phyloP scores from a whole-genome alignment of 305 asterid species.

The Lippia alba region DNA sequence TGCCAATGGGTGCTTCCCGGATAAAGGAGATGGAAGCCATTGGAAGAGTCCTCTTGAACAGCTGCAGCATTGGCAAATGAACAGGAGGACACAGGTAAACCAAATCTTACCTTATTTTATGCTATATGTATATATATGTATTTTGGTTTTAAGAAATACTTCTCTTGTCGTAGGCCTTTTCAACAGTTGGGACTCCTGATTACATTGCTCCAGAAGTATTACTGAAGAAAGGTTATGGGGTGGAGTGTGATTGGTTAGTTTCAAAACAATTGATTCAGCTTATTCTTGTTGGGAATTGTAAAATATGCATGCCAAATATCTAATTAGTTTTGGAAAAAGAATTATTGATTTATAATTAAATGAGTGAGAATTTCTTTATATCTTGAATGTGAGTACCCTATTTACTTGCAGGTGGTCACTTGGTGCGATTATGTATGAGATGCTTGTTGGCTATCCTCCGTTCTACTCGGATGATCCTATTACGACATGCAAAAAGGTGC shows the following conservation, averaged over 20 bases:
- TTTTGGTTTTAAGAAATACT: background rate
- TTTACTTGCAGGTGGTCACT: conserved; percentile 72
- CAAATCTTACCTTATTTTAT: background rate
- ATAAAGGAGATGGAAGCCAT: conserved; percentile 49
- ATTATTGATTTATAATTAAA: background rate
- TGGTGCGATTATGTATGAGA: conserved; percentile 82
- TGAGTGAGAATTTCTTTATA: conserved; percentile 1
- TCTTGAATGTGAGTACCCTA: conserved; percentile 9
- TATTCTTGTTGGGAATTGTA: background rate
- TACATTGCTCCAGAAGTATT: conserved; percentile 85
- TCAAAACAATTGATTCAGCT: background rate
- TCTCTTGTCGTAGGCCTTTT: conserved; percentile 60
- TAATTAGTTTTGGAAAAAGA: too few relatives aligned
- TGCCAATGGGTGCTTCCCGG: conserved; percentile 43
- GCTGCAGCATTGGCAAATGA: conserved; percentile 77
- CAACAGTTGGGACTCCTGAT: conserved; percentile 88
- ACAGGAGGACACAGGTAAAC: conserved; percentile 71
- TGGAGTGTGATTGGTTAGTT: conserved; percentile 85
- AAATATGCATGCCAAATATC: background rate
- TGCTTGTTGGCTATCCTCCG: conserved; percentile 85
- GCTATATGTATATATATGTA: too few relatives aligned
- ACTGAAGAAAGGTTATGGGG: conserved; percentile 69
- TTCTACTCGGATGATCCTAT: conserved; percentile 77
- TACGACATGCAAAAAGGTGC: conserved; percentile 73
- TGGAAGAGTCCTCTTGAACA: conserved; percentile 79